Conservation (phyloP, 2,329 filamentous ascomycete species). For the Aspergillus persii region DNA sequence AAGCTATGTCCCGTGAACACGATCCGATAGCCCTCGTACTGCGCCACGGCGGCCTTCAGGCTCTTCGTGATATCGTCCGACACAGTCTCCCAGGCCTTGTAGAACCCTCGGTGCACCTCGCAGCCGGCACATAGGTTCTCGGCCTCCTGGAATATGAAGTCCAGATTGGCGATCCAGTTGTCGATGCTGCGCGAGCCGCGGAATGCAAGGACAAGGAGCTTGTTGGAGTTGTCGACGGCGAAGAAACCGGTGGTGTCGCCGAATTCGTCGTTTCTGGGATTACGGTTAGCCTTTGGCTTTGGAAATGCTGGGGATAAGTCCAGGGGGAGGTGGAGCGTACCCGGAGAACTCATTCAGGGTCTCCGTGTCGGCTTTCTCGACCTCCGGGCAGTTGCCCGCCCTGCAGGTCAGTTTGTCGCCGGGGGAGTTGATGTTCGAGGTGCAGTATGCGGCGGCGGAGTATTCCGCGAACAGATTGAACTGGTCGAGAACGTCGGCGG, state of each 20-base stretch:
- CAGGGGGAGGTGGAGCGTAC: constrained; percentile 26
- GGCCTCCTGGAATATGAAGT: constrained; percentile 23
- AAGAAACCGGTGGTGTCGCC: constrained; percentile 50
- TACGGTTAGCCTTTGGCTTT: background rate
- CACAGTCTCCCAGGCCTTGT: constrained; percentile 42
- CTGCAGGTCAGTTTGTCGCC: constrained; percentile 46
- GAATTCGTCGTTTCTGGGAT: constrained; percentile 18
- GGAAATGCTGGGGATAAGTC: background rate
- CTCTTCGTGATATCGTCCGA: constrained; percentile 38
- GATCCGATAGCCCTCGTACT: constrained; percentile 43
- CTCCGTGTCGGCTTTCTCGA: constrained; percentile 47
- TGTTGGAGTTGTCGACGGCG: constrained; percentile 46
- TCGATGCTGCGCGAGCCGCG: constrained; percentile 31
- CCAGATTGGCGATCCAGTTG: constrained; percentile 35
- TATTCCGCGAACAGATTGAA: constrained; percentile 52
- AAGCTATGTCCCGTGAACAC: constrained; percentile 52
- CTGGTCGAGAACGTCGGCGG: constrained; percentile 38
- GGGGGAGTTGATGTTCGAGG: constrained; percentile 46
- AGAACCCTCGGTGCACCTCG: constrained; percentile 48
- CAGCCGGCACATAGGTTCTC: constrained; percentile 47
- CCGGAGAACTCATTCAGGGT: constrained; percentile 51
- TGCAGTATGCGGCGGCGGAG: constrained; percentile 54
- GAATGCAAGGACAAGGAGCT: constrained; percentile 36
- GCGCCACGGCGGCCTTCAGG: constrained; percentile 28
- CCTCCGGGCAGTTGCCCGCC: constrained; percentile 47